Evolutionary conservation across 1,284 basidiomycete species (phyloP), one percentile per base, ranked within the genome.

Genomic region (Ganoderma leucocontextum): DNA sequence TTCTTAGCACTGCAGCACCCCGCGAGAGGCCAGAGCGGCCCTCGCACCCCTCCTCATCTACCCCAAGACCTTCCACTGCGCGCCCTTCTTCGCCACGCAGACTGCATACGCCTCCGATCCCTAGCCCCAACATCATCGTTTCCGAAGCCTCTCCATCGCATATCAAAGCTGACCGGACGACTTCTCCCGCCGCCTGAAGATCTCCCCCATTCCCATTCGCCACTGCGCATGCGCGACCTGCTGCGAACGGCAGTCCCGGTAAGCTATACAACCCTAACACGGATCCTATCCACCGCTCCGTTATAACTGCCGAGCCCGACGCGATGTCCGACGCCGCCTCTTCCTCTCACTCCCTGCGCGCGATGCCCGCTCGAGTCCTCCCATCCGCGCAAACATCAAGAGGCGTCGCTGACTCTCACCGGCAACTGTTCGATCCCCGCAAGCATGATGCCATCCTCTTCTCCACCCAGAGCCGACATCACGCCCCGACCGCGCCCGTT

Each of bases 381-480:
- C 71, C 69, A 53, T 73, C 78, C 64, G 33, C 80, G 4, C 79
- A 79, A 52, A 77, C 78, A 60, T 77, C 79, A 25, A 79, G 84
- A 29, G 82, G 81, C 29, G 73, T 72, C 68, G 81, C 73, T 68
- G 79, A 67, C 66, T 77, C 65, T 36, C 80, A 80, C 36, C 86
- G 89, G 6, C 91, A 92, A 72, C 85, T 97, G 0, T 96, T 95
- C 69, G 94, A 96, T 77, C 92, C 91, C 69, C 84, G 92, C 60
- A 92, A 92, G 77, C 92, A 97, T 77, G 93, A 97, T 77, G 93
- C 95, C 0, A 88, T 95, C 55, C 87, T 90, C 8, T 96, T 95
- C 79, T 83, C 87, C 49, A 87, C 89, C 19, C 85, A 89, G 61
- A 80, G 86, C 1, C 86, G 87, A 33, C 86, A 90, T 2, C 68